These are phyloP conservation scores for Bifiguratus adelaidae DNA, from an alignment of 192 early-diverging fungal species.

Conservation along the genomic window DNA sequence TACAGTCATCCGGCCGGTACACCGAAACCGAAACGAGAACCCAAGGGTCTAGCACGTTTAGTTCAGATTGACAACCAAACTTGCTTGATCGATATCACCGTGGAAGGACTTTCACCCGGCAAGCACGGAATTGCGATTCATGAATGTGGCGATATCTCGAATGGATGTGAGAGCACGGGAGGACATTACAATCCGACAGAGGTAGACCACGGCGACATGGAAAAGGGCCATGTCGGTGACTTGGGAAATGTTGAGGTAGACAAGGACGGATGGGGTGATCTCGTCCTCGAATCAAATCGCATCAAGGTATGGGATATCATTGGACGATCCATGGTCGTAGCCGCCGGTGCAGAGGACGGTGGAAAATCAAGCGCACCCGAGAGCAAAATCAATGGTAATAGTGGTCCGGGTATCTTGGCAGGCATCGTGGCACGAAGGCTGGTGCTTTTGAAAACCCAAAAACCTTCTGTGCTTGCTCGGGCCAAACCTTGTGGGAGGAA, in stretches of 20 bases:
- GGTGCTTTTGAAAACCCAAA: constrained; percentile 89
- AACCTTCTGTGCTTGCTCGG: constrained; percentile 74
- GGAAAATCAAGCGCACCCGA: constrained; percentile 12
- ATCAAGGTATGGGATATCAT: constrained; percentile 86
- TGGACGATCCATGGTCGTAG: constrained; percentile 74
- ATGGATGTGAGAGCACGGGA: constrained; percentile 41
- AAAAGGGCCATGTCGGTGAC: constrained; percentile 48
- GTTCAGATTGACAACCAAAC: constrained; percentile 60
- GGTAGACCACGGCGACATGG: constrained; percentile 27
- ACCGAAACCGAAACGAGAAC: constrained; percentile 7
- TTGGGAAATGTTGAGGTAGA: constrained; percentile 56
- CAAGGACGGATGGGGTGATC: constrained; percentile 61
- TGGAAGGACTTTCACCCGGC: constrained; percentile 55
- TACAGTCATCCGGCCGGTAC: constrained; percentile 12
- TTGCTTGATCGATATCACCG: constrained; percentile 75
- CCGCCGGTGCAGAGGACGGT: constrained; percentile 42
- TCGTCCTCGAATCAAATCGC: constrained; percentile 58
- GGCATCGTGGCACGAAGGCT: constrained; percentile 84
- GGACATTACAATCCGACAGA: constrained; percentile 34
- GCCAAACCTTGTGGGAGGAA: constrained; percentile 86
- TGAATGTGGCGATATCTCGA: constrained; percentile 69
- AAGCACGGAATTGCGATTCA: constrained; percentile 63
- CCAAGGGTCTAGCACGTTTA: constrained; percentile 66
- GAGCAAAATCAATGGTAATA: constrained; percentile 32
- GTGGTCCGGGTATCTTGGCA: constrained; percentile 54